Conservation (phyloP, 2,329 filamentous ascomycete species). For the Ophiostoma australiae region DNA sequence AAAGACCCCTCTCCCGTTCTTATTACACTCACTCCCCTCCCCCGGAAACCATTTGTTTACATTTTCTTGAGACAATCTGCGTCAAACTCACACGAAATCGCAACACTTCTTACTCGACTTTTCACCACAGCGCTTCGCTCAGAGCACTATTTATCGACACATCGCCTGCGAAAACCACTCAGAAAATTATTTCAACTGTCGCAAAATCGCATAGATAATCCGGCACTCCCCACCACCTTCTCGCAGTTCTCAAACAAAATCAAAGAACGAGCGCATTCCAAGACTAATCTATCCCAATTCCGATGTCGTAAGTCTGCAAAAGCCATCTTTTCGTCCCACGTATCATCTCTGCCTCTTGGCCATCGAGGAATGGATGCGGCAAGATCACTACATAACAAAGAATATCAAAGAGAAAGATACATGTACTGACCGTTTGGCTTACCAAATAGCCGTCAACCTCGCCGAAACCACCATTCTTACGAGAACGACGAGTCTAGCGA, state of each 20-base stretch:
- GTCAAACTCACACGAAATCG: slow-evolving; percentile 4
- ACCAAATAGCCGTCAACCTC: slow-evolving; percentile 23
- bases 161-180: neutral
- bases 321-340: neutral
- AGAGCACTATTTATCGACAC: neutral
- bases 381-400: neutral
- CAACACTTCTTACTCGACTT: neutral
- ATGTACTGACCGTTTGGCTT: neutral
- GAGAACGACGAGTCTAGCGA: slow-evolving; percentile 26
- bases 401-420: neutral
- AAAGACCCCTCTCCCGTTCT: slow-evolving; percentile 6
- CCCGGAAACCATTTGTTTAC: slow-evolving; percentile 12
- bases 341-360: slow-evolving; percentile 18
- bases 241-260: neutral
- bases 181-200: slow-evolving; percentile 18
- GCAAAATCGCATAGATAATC: neutral
- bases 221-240: neutral
- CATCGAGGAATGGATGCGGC: neutral
- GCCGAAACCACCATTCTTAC: slow-evolving; percentile 28
- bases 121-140: neutral
- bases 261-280: neutral
- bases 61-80: slow-evolving; percentile 13
- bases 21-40: neutral
- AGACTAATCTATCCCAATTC: neutral
- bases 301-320: neutral